Evolutionary conservation across 805 yeast genomes (phyloP).

Genomic region (Clavispora phyllophila): DNA sequence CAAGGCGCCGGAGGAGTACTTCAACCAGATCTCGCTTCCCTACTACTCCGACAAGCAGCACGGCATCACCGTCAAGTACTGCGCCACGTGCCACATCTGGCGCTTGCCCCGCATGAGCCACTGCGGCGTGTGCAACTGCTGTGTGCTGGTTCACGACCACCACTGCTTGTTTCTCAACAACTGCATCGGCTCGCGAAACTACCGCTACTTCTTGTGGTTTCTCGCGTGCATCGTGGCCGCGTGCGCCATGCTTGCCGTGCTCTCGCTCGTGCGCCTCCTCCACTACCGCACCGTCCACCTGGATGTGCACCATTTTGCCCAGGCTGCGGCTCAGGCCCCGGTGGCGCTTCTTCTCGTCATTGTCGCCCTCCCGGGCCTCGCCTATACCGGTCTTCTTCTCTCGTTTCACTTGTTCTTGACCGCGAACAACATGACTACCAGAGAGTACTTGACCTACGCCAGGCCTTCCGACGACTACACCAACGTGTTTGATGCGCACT

Average conservation of each 20-base stretch:
- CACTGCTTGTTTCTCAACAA: conserved; percentile 61
- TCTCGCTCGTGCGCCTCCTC: conserved; percentile 13
- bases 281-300: conserved; percentile 5
- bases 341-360: conserved; percentile 49
- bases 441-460: conserved; percentile 56
- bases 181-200: conserved; percentile 38
- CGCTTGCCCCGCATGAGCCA: conserved; percentile 66
- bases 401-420: conserved; percentile 52
- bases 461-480: conserved; percentile 27
- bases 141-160: conserved; percentile 65
- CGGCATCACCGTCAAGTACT: conserved; percentile 50
- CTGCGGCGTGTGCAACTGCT: conserved; percentile 63
- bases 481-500: conserved; percentile 26
- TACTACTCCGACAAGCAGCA: conserved; percentile 13
- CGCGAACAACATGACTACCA: conserved; percentile 58
- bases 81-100: conserved; percentile 55
- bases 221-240: conserved; percentile 17
- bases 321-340: conserved; percentile 21
- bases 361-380: conserved; percentile 38
- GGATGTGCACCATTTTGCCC: conserved; percentile 8
- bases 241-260: conserved; percentile 12
- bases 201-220: conserved; percentile 33
- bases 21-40: conserved; percentile 20
- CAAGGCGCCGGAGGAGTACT: conserved; percentile 47
- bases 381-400: conserved; percentile 54